Percentiles rank a stretch among this genome's conserved stretches.
phyloP scores from a whole-genome alignment of 371 early-diverging fungal species.

The Mucor saturninus region DNA sequence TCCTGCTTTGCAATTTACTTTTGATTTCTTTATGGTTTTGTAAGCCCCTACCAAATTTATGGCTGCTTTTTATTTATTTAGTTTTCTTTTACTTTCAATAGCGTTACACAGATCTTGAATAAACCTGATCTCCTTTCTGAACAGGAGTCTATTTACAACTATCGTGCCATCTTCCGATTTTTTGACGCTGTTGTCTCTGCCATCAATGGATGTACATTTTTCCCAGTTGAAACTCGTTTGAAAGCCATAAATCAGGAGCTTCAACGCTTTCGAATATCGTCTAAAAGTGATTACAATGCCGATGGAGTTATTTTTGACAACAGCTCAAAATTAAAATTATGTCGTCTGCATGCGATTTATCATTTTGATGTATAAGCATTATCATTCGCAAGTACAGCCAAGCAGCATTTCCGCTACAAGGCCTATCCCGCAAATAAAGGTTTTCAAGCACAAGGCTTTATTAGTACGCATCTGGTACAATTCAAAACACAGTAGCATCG shows the following conservation, averaged over 20 bases:
- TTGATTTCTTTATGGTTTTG: too few species aligned
- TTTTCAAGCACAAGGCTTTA: too few species aligned
- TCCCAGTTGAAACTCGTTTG: not conserved
- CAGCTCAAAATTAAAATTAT: not conserved
- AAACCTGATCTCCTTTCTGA: constrained; percentile 5
- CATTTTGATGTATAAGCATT: too few species aligned
- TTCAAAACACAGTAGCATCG: constrained; percentile 21
- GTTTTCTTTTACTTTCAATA: too few species aligned
- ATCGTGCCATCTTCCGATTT: constrained; percentile 9
- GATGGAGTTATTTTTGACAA: not conserved
- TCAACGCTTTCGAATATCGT: not conserved
- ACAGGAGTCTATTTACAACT: constrained; percentile 8
- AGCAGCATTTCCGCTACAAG: too few species aligned
- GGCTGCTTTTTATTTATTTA: not conserved
- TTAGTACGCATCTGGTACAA: too few species aligned
- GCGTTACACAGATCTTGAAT: not conserved
- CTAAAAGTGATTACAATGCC: not conserved
- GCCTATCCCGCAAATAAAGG: too few species aligned
- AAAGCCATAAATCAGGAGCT: not conserved
- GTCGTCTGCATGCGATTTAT: too few species aligned
- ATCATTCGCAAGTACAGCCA: too few species aligned
- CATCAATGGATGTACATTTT: not conserved
- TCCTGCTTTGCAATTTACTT: too few species aligned
- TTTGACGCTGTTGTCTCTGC: constrained; percentile 12
- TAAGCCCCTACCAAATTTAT: too few species aligned